phyloP scores from a whole-genome alignment of 345 rosid genomes.

The Aquilaria malaccensis region DNA sequence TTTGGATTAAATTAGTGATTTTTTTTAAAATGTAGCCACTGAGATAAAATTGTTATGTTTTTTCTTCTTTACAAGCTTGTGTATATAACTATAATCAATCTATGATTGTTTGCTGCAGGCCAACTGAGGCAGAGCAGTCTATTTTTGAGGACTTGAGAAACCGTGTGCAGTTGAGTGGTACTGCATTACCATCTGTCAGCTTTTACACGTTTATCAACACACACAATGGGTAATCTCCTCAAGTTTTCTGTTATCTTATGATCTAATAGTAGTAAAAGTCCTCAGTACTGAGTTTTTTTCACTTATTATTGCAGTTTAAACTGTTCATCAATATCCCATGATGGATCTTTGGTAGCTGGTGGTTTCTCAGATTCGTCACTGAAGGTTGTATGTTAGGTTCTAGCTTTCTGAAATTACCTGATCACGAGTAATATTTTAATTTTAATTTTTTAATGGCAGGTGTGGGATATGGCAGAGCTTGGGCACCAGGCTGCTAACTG shows the following conservation, averaged over 20 bases:
- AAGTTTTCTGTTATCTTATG: slow-evolving; percentile 7
- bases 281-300: slow-evolving; percentile 10
- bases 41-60: no score
- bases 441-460: slow-evolving; percentile 38
- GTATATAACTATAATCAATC: slow-evolving; percentile 2
- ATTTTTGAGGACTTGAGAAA: slow-evolving; percentile 93
- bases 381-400: slow-evolving; percentile 42
- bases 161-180: slow-evolving; percentile 83
- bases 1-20: slow-evolving; percentile 2
- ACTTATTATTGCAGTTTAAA: slow-evolving; percentile 46
- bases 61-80: not conserved
- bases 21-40: not conserved
- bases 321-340: slow-evolving; percentile 89
- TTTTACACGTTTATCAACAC: slow-evolving; percentile 89
- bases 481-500: slow-evolving; percentile 62
- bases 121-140: slow-evolving; percentile 84
- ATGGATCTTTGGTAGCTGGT: slow-evolving; percentile 94
- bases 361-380: slow-evolving; percentile 97
- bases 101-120: slow-evolving; percentile 33
- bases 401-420: not conserved
- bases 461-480: slow-evolving; percentile 97
- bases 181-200: slow-evolving; percentile 84
- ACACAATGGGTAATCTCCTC: slow-evolving; percentile 66
- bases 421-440: slow-evolving; percentile 16
- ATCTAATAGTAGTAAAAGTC: not conserved